phyloP scores from a whole-genome alignment of 306 rosid species.

The Begonia loranthoides region DNA sequence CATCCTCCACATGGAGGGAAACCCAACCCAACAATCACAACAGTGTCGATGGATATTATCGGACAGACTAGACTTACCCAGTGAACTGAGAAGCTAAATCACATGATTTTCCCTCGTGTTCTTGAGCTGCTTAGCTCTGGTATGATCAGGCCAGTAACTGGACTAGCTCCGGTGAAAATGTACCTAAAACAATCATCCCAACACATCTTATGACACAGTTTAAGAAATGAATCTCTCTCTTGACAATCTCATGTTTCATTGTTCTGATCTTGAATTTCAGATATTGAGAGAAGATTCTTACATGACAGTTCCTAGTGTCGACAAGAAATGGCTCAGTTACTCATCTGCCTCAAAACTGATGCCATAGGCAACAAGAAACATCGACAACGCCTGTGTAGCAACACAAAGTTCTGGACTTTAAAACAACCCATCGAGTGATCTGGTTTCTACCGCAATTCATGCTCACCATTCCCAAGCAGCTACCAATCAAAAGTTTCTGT shows the following conservation, averaged over 20 bases:
- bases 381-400: slow-evolving; percentile 53
- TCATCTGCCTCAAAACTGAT: slow-evolving; percentile 51
- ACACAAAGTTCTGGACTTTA: background rate
- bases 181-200: slow-evolving; percentile 34
- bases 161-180: slow-evolving; percentile 85
- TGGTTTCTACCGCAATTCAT: background rate
- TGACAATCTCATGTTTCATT: background rate
- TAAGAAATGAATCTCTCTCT: background rate
- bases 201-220: slow-evolving; percentile 2
- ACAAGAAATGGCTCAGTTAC: slow-evolving; percentile 39
- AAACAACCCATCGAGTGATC: too few relatives aligned
- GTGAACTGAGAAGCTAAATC: slow-evolving; percentile 71
- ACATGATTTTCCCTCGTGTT: slow-evolving; percentile 80
- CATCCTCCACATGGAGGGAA: too few relatives aligned
- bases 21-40: too few relatives aligned
- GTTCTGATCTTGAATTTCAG: slow-evolving; percentile 1
- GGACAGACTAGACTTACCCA: slow-evolving; percentile 39
- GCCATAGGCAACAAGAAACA: slow-evolving; percentile 52
- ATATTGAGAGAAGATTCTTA: slow-evolving; percentile 31
- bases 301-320: slow-evolving; percentile 73
- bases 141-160: slow-evolving; percentile 75
- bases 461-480: slow-evolving; percentile 91
- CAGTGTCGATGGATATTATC: too few relatives aligned
- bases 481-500: slow-evolving; percentile 63
- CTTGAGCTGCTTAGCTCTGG: slow-evolving; percentile 85